Evolutionary conservation across 2,329 filamentous ascomycete species (phyloP), one percentile per base, ranked within the genome.

Genomic region (Colletotrichum sp.): DNA sequence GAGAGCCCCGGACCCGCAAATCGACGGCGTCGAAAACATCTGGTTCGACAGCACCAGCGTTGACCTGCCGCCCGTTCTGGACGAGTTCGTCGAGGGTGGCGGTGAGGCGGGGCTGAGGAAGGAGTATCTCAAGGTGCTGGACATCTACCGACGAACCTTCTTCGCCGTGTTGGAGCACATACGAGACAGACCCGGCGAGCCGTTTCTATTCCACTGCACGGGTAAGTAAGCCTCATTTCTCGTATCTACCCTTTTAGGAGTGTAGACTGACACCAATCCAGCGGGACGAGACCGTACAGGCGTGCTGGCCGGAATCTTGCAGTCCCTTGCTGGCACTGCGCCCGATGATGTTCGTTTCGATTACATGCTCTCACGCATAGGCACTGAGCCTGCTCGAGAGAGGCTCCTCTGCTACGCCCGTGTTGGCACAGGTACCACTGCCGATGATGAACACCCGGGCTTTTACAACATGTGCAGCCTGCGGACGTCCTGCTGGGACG

Each of bases 251-350:
- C 36, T 28, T 21, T 63, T 26, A 10, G 9, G 13, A 49, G 26
- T 30, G 21, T 34, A 12, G 24, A 49, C 16, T 12, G 16, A 21
- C 10, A 49, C 3, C 69, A n/a, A 12, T 9, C 2, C n/a, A 90
- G 90, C 89, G 28, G 90, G 90, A 9, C 87, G 90, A 68, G 90
- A 91, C 75, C 85, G 89, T 28, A 92, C 89, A 0, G 90, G 89
- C 10, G 84, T 91, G 10, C 80, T 91, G 10, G 85, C 87, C 0
- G 89, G 87, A 12, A 80, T 92, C 7, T 82, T 92, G n/a, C 84
- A 89, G 71, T 83, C 83, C n/a, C 84, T 91, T 16, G 88, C 88
- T 2, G 89, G 89, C 34, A 86, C 87, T 28, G 77, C 85, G 6
- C 78, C 82, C 13, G 85, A 90, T 28, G 82, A 81, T 15, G 82